Base-by-base conservation (phyloP, 176 grass and related monocot genomes). In the Juncus effusus region DNA sequence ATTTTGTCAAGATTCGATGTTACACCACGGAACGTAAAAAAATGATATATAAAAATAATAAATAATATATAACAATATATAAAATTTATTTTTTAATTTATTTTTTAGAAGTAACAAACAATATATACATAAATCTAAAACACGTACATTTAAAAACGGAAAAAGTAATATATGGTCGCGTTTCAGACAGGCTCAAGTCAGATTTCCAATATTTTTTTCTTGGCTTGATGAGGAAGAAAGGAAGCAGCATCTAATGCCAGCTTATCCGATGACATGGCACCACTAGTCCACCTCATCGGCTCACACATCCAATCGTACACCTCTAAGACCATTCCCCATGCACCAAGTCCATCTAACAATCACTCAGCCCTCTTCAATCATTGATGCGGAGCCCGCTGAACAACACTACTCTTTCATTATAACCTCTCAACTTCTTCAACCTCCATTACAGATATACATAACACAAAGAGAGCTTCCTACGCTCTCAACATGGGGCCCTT, bases 241-340 rank as follows among this genome's bases (percentile, higher is more conserved):
- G 10, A 10, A 54, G 13, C 54, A 9, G 70, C 79, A 86, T 86
- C 76, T 71, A 74, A 75, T 86, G 83, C 83, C 76, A 80, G 62
- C 73, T 86, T 78, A 77, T 77, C 61, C 3, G 52, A 16, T 70
- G 76, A 80, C 70, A 64, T 82, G 83, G 79, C 76, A 79, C 12
- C 71, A 85, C 65, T 42, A 51, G 9, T 45, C 19, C 19, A 28
- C 19, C 19, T 28, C 19, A 28, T 28, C 19, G 44, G 44, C 44
- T 9, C 9, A 49, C 37, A 13, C 10, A 47, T 60, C 38, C 28
- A 69, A 3, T 1, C 1, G 65, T 69, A 53, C 28, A 16, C 65
- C 65, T 9, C 5, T 57, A 11, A 53, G 16, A 0, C 19, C 19
- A 28, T 28, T 28, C 19, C 19, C 19, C 19, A 28, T 28, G 1